phyloP scores from a whole-genome alignment of 1,284 basidiomycete genomes.

The Pisolithus thermaeus region DNA sequence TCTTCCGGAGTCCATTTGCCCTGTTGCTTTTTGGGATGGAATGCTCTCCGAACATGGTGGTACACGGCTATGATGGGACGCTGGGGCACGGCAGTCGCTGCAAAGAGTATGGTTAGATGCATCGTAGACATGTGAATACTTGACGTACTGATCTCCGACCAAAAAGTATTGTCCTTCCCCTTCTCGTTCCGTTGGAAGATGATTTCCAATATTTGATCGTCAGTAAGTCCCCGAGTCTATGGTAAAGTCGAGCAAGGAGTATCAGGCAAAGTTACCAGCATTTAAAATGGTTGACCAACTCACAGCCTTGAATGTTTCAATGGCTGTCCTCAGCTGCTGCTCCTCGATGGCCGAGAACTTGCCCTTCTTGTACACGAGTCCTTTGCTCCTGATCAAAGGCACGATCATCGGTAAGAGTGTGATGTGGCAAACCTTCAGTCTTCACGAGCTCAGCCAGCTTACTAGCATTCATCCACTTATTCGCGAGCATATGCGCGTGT shows the following conservation, averaged over 20 bases:
- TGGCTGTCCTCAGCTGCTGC: constrained; percentile 53
- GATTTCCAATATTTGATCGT: constrained; percentile 52
- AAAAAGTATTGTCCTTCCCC: constrained; percentile 59
- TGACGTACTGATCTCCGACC: constrained; percentile 68
- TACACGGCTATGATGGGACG: constrained; percentile 79
- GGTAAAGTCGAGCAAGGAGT: neutral
- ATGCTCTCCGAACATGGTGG: constrained; percentile 65
- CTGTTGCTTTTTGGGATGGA: constrained; percentile 61
- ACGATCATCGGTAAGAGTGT: constrained; percentile 3
- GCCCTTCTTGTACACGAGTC: constrained; percentile 77
- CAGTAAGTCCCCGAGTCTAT: constrained; percentile 43
- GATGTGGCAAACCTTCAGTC: constrained; percentile 47
- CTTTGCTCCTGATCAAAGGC: constrained; percentile 32
- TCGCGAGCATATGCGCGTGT: constrained; percentile 51
- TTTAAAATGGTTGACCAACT: constrained; percentile 16
- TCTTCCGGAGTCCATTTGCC: constrained; percentile 69
- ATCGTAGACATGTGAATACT: neutral
- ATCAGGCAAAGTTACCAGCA: constrained; percentile 4
- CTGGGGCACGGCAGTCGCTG: constrained; percentile 63
- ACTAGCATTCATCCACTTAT: constrained; percentile 65
- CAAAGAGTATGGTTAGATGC: constrained; percentile 6
- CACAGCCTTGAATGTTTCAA: constrained; percentile 59
- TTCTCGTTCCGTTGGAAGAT: constrained; percentile 63
- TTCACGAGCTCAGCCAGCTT: constrained; percentile 63
- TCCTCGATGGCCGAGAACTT: constrained; percentile 77